Percentiles rank a stretch among this genome's conserved stretches.
These are phyloP conservation scores for Metschnikowia lunata DNA, from an alignment of 805 yeast genomes.

Conservation along the genomic window DNA sequence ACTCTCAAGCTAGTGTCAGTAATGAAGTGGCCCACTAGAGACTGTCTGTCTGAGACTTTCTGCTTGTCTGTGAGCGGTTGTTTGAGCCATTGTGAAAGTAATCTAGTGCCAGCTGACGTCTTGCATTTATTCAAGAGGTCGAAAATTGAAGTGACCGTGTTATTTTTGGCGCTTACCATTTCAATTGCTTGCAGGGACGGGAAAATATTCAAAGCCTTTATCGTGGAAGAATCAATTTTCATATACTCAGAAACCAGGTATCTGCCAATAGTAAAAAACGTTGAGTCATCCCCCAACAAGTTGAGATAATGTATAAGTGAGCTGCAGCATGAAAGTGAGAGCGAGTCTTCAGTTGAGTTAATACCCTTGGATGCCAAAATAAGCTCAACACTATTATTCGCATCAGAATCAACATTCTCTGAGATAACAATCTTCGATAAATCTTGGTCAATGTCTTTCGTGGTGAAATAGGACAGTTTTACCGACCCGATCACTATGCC, in stretches of 20 bases:
- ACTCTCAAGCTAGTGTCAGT: constrained; percentile 65
- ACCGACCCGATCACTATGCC: constrained; percentile 65
- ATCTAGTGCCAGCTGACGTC: constrained; percentile 81
- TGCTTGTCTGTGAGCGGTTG: constrained; percentile 76
- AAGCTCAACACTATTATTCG: constrained; percentile 32
- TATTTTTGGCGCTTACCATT: constrained; percentile 19
- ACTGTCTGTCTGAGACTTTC: constrained; percentile 64
- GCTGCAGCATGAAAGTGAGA: constrained; percentile 59
- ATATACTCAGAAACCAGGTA: constrained; percentile 77
- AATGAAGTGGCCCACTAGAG: constrained; percentile 69
- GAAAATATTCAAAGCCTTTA: constrained; percentile 81
- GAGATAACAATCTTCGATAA: constrained; percentile 58
- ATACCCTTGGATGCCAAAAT: constrained; percentile 54
- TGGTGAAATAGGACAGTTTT: constrained; percentile 53
- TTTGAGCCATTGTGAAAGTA: constrained; percentile 90
- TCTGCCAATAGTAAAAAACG: constrained; percentile 55
- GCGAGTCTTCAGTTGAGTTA: constrained; percentile 37
- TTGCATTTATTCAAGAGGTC: constrained; percentile 87
- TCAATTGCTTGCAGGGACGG: constrained; percentile 37
- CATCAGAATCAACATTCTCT: constrained; percentile 24
- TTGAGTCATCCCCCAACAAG: constrained; percentile 53
- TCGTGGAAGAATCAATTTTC: constrained; percentile 89
- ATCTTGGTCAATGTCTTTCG: constrained; percentile 74
- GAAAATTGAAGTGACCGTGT: constrained; percentile 51
- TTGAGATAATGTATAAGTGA: constrained; percentile 70